Base-by-base conservation (phyloP, 257 asterid genomes). In the Salvia miltiorrhiza region DNA sequence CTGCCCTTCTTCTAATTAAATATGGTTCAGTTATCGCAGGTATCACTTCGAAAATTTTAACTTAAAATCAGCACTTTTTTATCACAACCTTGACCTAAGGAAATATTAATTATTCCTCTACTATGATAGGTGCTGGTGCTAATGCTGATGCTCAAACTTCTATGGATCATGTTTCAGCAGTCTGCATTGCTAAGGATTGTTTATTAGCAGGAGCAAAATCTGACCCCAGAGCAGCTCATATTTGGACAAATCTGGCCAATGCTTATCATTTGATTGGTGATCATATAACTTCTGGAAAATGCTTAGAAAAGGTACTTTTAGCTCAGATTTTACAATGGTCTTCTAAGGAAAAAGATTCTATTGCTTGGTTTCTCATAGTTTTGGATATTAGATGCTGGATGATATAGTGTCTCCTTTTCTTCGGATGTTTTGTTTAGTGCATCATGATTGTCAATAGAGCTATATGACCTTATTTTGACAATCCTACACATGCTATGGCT, bases 231-330 rank as follows among this genome's bases (percentile, higher is more conserved):
- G 89, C 88, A 48, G 88, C 95, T 73, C 99, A 91, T 88, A 77
- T 91, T 37, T 94, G 99, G 99, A 77, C 86, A 14, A 94, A 87
- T 82, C 80, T 94, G 71, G 96, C 99, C 70, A 91, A 85, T 81
- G 96, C 99, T 60, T 91, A 83, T 86, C 65, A 73, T 82, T 87
- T 94, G 90, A 72, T 77, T 52, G 96, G 97, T 78, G 97, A 94
- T 78, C 91, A 86, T 69, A 81, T 79, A 79, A 82, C 83, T 67
- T 86, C 96, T 62, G 89, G 88, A 74, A 91, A 91, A 84, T 94
- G 99, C 85, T 79, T 94, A 79, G 99, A 94, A 61, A 91, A 85
- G 96, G 97, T 94, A 65, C 47, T 71, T 39, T 43, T 57, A 45
- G 47, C 66, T 39, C 53, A n/a, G 13, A 47, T 47, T 35, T 49